phyloP scores from a whole-genome alignment of 305 asterid species.

The Fraxinus sp. region DNA sequence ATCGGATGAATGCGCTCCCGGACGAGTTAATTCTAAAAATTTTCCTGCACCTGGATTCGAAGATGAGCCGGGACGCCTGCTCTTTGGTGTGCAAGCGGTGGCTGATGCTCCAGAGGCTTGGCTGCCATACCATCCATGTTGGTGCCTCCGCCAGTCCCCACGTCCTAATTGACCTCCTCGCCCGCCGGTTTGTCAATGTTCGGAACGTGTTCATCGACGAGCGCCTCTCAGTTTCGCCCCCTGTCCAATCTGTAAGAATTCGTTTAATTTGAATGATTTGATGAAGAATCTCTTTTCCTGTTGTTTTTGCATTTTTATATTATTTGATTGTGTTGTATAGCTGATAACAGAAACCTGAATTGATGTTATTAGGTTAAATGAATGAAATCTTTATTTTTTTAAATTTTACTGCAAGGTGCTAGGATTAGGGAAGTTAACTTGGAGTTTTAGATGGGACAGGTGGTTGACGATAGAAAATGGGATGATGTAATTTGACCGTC shows the following conservation, averaged over 20 bases:
- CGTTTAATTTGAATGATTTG: not conserved
- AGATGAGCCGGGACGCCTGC: conserved; percentile 62
- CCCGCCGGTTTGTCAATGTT: conserved; percentile 52
- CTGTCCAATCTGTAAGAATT: conserved; percentile 37
- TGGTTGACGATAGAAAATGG: not conserved
- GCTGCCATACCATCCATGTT: conserved; percentile 66
- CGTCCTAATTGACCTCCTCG: conserved; percentile 44
- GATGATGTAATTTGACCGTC: not conserved
- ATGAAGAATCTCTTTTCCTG: conserved; percentile 16
- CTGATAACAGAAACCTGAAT: not conserved
- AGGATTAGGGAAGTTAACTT: not conserved
- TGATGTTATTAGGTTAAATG: not conserved
- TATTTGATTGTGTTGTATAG: not conserved
- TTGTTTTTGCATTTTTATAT: not conserved
- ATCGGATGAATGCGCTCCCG: conserved; percentile 60
- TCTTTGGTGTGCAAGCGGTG: conserved; percentile 84
- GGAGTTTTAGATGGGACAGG: not conserved
- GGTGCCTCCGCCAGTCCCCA: conserved; percentile 74
- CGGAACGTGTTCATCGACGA: conserved; percentile 55
- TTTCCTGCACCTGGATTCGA: conserved; percentile 53
- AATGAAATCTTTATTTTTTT: not conserved
- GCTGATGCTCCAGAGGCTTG: conserved; percentile 76
- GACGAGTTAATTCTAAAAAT: conserved; percentile 74
- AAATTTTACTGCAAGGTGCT: not conserved
- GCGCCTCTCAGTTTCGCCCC: conserved; percentile 49